phyloP scores from a whole-genome alignment of 176 grass and related monocot species.

The Tillandsia leiboldiana region DNA sequence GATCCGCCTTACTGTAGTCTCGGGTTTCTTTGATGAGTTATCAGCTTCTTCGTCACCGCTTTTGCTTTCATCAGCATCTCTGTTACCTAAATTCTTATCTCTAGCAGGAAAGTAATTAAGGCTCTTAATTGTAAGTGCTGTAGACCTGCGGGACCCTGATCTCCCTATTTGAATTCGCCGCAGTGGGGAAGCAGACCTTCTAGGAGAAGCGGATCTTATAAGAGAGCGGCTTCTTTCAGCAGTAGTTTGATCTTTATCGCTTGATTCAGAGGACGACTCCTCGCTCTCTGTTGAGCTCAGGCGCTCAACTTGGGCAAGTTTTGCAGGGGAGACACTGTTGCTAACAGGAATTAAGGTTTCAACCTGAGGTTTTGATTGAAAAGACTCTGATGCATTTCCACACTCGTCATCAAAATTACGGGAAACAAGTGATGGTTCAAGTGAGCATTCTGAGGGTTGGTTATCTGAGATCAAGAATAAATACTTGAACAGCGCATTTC shows the following conservation, averaged over 20 bases:
- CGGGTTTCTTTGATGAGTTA: slow-evolving; percentile 58
- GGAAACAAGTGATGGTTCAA: slow-evolving; percentile 6
- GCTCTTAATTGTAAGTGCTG: slow-evolving; percentile 88
- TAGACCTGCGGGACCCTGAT: slow-evolving; percentile 87
- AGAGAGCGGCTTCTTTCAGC: slow-evolving; percentile 85
- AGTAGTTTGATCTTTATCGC: slow-evolving; percentile 43
- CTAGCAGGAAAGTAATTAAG: slow-evolving; percentile 75
- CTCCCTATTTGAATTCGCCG: slow-evolving; percentile 92
- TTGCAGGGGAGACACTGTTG: slow-evolving; percentile 59
- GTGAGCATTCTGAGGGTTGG: slow-evolving; percentile 18
- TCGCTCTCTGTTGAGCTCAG: slow-evolving; percentile 60
- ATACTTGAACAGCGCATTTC: slow-evolving; percentile 59
- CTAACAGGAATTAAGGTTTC: slow-evolving; percentile 28
- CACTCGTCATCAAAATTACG: slow-evolving; percentile 24
- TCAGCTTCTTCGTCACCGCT: slow-evolving; percentile 57
- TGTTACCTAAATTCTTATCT: slow-evolving; percentile 61
- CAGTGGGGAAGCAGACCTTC: slow-evolving; percentile 96
- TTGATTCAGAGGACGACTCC: slow-evolving; percentile 45
- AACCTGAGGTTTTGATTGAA: slow-evolving; percentile 11
- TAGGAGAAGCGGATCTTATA: slow-evolving; percentile 81
- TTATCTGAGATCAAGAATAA: slow-evolving; percentile 41
- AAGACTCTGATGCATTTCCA: slow-evolving; percentile 18
- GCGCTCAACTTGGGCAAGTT: slow-evolving; percentile 91
- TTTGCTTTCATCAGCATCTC: slow-evolving; percentile 52
- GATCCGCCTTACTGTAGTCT: slow-evolving; percentile 69